phyloP scores from a whole-genome alignment of 73 alveolate genomes.

The Effrenium voratum region DNA sequence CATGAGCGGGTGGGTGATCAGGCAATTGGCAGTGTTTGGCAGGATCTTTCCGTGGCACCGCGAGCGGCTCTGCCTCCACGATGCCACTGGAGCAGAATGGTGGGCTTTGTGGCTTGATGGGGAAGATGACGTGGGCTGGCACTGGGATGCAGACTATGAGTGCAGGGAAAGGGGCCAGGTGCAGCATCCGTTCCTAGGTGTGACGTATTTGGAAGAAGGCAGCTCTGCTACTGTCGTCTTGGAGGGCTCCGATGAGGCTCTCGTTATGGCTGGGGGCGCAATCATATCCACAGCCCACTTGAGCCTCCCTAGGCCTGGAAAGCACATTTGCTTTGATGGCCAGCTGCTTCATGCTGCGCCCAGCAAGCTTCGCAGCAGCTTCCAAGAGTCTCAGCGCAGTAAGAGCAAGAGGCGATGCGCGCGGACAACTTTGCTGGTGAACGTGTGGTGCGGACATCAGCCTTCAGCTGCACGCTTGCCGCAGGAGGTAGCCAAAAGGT shows the following conservation, averaged over 20 bases:
- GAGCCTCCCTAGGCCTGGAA: conserved; percentile 63
- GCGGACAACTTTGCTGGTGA: conserved; percentile 62
- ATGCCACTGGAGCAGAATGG: conserved; percentile 60
- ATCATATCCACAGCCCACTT: conserved; percentile 33
- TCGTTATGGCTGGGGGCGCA: conserved; percentile 67
- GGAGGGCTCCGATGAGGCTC: conserved; percentile 32
- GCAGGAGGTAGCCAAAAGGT: conserved; percentile 7
- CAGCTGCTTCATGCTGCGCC: conserved; percentile 82
- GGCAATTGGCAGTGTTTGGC: neutral
- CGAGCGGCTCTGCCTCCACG: neutral
- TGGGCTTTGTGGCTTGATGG: conserved; percentile 92
- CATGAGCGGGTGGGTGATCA: too few species aligned
- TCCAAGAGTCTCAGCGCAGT: neutral
- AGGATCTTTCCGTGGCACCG: conserved; percentile 40
- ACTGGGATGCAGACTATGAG: conserved; percentile 93
- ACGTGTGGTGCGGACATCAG: conserved; percentile 59
- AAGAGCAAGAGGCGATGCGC: neutral
- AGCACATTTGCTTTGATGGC: conserved; percentile 88
- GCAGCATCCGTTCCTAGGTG: conserved; percentile 68
- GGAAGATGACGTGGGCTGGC: conserved; percentile 92
- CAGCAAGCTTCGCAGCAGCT: conserved; percentile 29
- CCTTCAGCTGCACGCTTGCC: conserved; percentile 52
- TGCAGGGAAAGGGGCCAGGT: conserved; percentile 62
- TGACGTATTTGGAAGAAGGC: conserved; percentile 68
- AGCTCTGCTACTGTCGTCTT: conserved; percentile 45